Evolutionary conservation across 2,329 filamentous ascomycete genomes (phyloP).

Genomic region (Furcasterigmium sp.): DNA sequence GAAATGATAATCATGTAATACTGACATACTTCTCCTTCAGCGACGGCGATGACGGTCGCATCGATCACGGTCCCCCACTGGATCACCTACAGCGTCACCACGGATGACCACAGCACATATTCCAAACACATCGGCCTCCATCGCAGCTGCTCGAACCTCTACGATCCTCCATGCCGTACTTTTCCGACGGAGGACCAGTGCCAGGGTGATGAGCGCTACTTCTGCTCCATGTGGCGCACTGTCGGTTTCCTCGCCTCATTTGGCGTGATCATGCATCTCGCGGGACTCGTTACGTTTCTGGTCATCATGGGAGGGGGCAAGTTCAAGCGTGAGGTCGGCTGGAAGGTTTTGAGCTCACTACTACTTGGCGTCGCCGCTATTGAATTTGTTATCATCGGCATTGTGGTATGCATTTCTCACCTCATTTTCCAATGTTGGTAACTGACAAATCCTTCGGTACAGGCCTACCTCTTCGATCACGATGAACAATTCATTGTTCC

Average conservation of each 20-base stretch:
- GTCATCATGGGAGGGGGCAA: slow-evolving; percentile 76
- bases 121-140: slow-evolving; percentile 72
- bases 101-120: slow-evolving; percentile 38
- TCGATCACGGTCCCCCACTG: slow-evolving; percentile 67
- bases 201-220: slow-evolving; percentile 60
- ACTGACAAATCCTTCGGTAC: slow-evolving; percentile 1
- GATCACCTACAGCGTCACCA: slow-evolving; percentile 58
- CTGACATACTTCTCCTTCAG: slow-evolving; percentile 37
- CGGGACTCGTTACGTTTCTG: slow-evolving; percentile 71
- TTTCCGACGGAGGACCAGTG: slow-evolving; percentile 69
- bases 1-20: too few relatives aligned
- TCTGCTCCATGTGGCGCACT: slow-evolving; percentile 89
- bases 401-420: slow-evolving; percentile 63
- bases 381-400: slow-evolving; percentile 70
- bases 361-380: slow-evolving; percentile 61
- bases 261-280: slow-evolving; percentile 74
- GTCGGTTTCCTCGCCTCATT: slow-evolving; percentile 86
- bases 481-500: slow-evolving; percentile 75
- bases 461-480: slow-evolving; percentile 81
- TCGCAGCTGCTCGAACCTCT: slow-evolving; percentile 68
- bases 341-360: slow-evolving; percentile 68
- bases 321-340: slow-evolving; percentile 73
- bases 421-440: too few relatives aligned
- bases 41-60: slow-evolving; percentile 65
- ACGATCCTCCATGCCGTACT: slow-evolving; percentile 50